These are phyloP conservation scores for Dendrobium catenatum DNA, from an alignment of 106 monocot genomes.

Conservation along the genomic window DNA sequence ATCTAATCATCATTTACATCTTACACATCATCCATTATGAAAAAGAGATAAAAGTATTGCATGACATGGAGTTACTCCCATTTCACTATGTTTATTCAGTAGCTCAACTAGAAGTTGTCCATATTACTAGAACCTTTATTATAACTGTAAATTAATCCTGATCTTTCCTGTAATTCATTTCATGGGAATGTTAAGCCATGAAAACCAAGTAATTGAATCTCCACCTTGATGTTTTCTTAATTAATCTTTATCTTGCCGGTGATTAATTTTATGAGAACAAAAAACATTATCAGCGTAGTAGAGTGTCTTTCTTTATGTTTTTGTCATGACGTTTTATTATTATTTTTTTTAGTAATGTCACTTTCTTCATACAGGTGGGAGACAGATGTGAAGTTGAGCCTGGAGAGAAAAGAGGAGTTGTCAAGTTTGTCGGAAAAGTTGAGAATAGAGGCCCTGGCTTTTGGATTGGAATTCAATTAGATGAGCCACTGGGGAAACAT, in stretches of 20 bases:
- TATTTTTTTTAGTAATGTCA: not conserved
- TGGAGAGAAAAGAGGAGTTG: conserved; percentile 82
- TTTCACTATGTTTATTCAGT: not conserved
- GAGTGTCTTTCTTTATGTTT: not conserved
- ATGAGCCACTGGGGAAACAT: conserved; percentile 95
- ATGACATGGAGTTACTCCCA: not conserved
- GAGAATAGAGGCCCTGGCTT: conserved; percentile 71
- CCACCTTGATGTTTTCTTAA: not conserved
- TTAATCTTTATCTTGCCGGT: not conserved
- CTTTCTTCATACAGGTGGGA: conserved; percentile 42
- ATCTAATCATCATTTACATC: not conserved
- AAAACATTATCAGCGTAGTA: not conserved
- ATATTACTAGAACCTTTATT: not conserved
- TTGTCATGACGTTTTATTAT: not conserved
- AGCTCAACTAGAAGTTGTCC: not conserved
- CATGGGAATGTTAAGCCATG: not conserved
- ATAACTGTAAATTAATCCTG: not conserved
- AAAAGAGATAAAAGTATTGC: conserved; percentile 1
- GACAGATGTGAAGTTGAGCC: conserved; percentile 93
- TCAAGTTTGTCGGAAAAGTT: conserved; percentile 91
- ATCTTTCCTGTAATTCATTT: not conserved
- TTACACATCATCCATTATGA: not conserved
- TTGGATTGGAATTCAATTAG: conserved; percentile 94
- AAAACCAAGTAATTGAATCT: not conserved
- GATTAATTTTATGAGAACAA: not conserved